Evolutionary conservation across 352 stramenopile species (phyloP), one percentile per base, ranked within the genome.

Genomic region (Globisporangium acanthophoron): DNA sequence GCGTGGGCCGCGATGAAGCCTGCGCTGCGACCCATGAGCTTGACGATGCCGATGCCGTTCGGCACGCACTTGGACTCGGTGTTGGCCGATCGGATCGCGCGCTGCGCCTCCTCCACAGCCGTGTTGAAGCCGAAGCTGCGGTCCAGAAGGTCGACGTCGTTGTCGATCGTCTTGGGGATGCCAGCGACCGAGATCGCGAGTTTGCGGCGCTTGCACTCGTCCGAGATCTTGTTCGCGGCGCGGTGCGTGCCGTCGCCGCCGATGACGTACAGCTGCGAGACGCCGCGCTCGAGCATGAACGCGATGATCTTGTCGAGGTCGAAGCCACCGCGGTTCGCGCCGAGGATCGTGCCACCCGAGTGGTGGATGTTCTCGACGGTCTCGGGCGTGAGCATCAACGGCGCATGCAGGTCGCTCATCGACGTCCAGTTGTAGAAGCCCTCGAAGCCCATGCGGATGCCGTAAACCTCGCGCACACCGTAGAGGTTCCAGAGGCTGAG

Each of bases 111-210:
- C 76, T 99, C 96, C 1, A 99, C 96, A 5, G 96, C 87, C 31
- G 94, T 98, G 61, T 96, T 91, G 72, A 99, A 99, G 46, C 97
- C 97, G 67, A 99, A 99, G 43, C 89, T 98, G 52, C 95, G 92
- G 71, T 99, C 97, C 56, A 99, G 92, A 54, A 99, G 85, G 66
- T 98, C 96, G 50, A 99, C 93, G 74, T 99, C 97, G 73, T 99
- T 99, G 82, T 99, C 97, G 60, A 99, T 99, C 4, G 97, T 99
- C 84, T 99, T 99, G 21, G 97, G 97, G 64, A 99, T 96, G 58
- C 97, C 96, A 21, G 94, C 94, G 16, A 99, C 91, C 8, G 95
- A 80, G 29, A 99, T 86, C 57, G 97, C 93, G 33, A 98, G 69
- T 47, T 87, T 82, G 55, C 85, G 70, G 37, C 59, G 66, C 47